A percentile compares a stretch with the other conserved stretches of the same genome.
These are phyloP conservation scores for Coemansia sp. DNA, from an alignment of 192 early-diverging fungal species.

Conservation along the genomic window DNA sequence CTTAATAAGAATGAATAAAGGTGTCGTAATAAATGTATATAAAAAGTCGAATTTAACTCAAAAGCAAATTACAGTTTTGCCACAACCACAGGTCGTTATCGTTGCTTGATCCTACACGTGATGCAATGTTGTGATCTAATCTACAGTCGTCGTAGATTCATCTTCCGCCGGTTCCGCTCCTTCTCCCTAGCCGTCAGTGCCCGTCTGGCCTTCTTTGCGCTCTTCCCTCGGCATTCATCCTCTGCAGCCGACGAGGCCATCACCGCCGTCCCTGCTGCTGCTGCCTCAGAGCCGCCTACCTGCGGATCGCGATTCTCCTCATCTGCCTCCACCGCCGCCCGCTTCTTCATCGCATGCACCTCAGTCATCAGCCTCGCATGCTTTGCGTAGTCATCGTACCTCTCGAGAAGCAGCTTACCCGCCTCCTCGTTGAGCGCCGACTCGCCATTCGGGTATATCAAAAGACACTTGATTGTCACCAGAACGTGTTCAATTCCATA, in stretches of 20 bases:
- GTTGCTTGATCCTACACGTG: not conserved
- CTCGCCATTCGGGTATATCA: slow-evolving; percentile 94
- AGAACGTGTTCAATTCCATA: slow-evolving; percentile 82
- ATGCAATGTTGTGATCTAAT: not conserved
- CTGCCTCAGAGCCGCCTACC: not conserved
- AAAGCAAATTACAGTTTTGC: too few species aligned
- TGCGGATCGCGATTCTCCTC: slow-evolving; percentile 24
- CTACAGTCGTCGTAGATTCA: slow-evolving; percentile 50
- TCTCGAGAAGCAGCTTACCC: slow-evolving; percentile 82
- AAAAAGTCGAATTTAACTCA: too few species aligned
- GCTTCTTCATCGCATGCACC: slow-evolving; percentile 66
- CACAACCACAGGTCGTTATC: too few species aligned
- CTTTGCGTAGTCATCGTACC: slow-evolving; percentile 79
- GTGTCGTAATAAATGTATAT: too few species aligned
- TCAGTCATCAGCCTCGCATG: slow-evolving; percentile 75
- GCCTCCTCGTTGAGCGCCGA: slow-evolving; percentile 96
- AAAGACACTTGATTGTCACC: slow-evolving; percentile 89
- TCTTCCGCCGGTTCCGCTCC: slow-evolving; percentile 27
- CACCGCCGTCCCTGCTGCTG: slow-evolving; percentile 1
- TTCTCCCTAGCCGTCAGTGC: slow-evolving; percentile 16
- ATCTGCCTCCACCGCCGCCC: slow-evolving; percentile 6
- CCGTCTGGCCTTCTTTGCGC: too few species aligned
- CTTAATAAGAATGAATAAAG: not conserved
- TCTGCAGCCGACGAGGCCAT: not conserved
- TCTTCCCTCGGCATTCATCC: too few species aligned